Conservation (phyloP, 345 rosid species). For the Euphorbia peplus region DNA sequence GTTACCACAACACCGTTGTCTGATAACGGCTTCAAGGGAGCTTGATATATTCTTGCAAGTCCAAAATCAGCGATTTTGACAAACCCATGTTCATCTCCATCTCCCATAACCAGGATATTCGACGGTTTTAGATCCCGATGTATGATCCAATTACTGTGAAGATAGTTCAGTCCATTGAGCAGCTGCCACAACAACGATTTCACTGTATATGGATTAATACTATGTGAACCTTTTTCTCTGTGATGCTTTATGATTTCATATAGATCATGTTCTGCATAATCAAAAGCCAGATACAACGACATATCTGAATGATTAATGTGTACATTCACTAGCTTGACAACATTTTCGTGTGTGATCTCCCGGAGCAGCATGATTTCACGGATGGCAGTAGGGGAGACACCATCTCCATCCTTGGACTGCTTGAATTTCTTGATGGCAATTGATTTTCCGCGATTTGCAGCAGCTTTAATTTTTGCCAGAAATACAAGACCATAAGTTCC, state of each 20-base stretch:
- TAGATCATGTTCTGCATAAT: constrained; percentile 93
- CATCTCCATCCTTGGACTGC: constrained; percentile 99
- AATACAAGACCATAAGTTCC: constrained; percentile 99
- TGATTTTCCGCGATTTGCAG: constrained; percentile 70
- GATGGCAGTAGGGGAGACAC: constrained; percentile 99
- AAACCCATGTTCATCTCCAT: constrained; percentile 92
- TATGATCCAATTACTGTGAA: constrained; percentile 97
- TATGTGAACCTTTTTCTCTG: constrained; percentile 68
- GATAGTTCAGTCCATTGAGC: constrained; percentile 94
- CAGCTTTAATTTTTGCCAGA: constrained; percentile 76
- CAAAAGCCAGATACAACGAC: constrained; percentile 95
- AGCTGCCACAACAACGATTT: constrained; percentile 98
- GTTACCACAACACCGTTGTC: constrained; percentile 98
- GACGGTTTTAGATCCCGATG: constrained; percentile 98
- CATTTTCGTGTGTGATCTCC: constrained; percentile 92
- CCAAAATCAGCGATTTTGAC: constrained; percentile 98
- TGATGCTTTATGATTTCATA: constrained; percentile 93
- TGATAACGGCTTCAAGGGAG: constrained; percentile 73
- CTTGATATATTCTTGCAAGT: constrained; percentile 92
- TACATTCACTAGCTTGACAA: constrained; percentile 95
- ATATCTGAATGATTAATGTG: constrained; percentile 93
- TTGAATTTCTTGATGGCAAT: constrained; percentile 98
- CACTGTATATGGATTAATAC: constrained; percentile 73
- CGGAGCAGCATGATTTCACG: constrained; percentile 98
- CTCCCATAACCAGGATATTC: constrained; percentile 98